A percentile compares a stretch with the other conserved stretches of the same genome.
phyloP scores from a whole-genome alignment of 768 basidiomycete genomes.

The Lactifluus subvellereus region DNA sequence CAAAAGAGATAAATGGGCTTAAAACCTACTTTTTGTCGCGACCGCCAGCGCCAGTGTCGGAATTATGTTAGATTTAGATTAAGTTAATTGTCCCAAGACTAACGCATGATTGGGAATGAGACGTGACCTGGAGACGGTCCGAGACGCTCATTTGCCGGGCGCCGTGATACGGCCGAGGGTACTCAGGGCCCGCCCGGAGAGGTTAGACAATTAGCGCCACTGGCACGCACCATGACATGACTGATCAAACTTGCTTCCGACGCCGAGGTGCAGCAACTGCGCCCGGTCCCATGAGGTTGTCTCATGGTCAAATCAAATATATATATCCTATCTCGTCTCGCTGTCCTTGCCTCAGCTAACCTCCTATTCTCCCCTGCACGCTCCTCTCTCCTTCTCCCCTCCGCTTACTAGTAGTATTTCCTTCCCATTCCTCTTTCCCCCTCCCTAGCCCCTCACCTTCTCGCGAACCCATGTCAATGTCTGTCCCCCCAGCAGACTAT shows the following conservation, averaged over 20 bases:
- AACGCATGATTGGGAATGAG: no score
- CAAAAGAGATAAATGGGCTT: background rate
- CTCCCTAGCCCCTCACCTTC: background rate
- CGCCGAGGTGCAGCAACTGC: background rate
- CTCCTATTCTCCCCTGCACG: background rate
- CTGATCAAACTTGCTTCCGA: slow-evolving; percentile 1
- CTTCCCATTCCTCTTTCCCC: background rate
- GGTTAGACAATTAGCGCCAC: background rate
- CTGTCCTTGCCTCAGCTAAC: background rate
- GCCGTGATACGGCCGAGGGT: background rate
- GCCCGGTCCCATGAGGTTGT: slow-evolving; percentile 9
- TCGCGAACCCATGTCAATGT: background rate
- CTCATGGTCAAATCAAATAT: background rate
- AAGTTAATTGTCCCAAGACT: background rate
- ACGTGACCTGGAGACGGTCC: background rate
- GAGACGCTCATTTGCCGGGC: background rate
- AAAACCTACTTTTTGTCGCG: background rate
- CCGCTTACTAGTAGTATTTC: background rate
- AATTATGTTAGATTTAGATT: background rate
- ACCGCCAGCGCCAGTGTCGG: background rate
- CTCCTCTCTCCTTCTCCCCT: background rate
- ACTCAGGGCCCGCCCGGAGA: no score
- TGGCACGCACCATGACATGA: background rate
- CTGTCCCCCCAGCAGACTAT: background rate
- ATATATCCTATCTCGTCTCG: slow-evolving; percentile 16